Evolutionary conservation across 192 early-diverging fungal genomes (phyloP), one percentile per base, ranked within the genome.

Genomic region (Spizellomyces punctatus): DNA sequence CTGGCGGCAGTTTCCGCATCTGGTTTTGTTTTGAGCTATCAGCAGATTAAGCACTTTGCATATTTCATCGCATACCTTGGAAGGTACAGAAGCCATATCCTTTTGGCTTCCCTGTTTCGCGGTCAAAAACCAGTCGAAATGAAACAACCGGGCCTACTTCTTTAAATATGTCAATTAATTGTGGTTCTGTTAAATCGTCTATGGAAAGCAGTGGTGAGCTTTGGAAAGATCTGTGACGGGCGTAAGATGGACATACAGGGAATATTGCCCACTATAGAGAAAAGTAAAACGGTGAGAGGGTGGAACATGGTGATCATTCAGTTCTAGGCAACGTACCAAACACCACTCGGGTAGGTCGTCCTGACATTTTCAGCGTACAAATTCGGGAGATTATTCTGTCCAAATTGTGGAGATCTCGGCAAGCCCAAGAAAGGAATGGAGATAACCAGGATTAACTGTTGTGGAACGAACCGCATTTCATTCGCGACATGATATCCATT

Each of bases 11-110:
- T 96, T 66, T 94, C 89, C 22, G 87, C 79, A 74, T 98, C 96
- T 78, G 56, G 2, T n/a, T 70, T 58, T 14, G n/a, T 36, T 36
- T 36, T 36, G 27, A 36, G 27, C 27, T 36, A 36, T 36, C 27
- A 19, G 52, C 17, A 19, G 14, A 19, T 54, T 54, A n/a, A n/a
- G 2, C 52, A 54, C 52, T 10, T n/a, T 36, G 27, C 27, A 36
- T 36, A 36, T 62, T n/a, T 62, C 12, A 17, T 62, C 46, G 46
- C 46, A 12, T 64, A 90, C 90, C 90, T 64, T 90, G 85, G 52
- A 88, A 98, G 72, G 95, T 92, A 67, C 94, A 95, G 81, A 96
- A 96, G 16, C 96, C 96, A 83, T 90, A 99, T 12, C 96, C 96
- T 66, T 93, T 92, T 17, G 96, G 89, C 77, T 94, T 89, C 74